phyloP scores from a whole-genome alignment of 1,284 basidiomycete species.

The Megacollybia platyphylla region DNA sequence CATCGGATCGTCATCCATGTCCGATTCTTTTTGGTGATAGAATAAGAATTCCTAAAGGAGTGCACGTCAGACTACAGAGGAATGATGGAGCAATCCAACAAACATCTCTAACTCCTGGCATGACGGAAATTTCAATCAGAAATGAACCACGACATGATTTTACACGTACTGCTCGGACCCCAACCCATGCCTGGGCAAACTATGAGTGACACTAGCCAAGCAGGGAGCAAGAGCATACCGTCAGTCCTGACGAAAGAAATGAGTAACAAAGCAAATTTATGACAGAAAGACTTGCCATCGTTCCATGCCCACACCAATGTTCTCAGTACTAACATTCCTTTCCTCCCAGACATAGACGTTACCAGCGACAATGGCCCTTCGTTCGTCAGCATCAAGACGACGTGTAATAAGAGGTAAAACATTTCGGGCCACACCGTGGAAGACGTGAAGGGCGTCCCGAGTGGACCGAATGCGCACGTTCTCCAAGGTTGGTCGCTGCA shows the following conservation, averaged over 20 bases:
- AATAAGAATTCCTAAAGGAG: constrained; percentile 59
- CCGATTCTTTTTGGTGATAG: constrained; percentile 70
- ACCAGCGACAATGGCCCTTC: constrained; percentile 48
- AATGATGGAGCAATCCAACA: constrained; percentile 12
- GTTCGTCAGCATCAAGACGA: constrained; percentile 67
- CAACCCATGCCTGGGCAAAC: constrained; percentile 48
- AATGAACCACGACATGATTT: constrained; percentile 3
- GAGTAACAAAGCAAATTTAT: background rate
- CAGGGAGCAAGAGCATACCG: background rate
- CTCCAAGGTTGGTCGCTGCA: constrained; percentile 63
- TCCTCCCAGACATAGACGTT: constrained; percentile 83
- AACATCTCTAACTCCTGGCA: constrained; percentile 56
- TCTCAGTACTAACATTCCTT: constrained; percentile 63
- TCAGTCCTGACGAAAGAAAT: constrained; percentile 6
- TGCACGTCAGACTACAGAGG: constrained; percentile 6
- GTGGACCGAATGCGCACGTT: constrained; percentile 66
- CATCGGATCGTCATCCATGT: constrained; percentile 45
- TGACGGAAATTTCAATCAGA: constrained; percentile 7
- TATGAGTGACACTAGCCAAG: background rate
- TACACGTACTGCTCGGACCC: constrained; percentile 52
- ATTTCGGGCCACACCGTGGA: constrained; percentile 59
- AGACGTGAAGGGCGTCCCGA: constrained; percentile 66
- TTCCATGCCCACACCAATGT: constrained; percentile 71
- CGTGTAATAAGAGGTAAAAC: constrained; percentile 62
- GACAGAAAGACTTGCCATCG: constrained; percentile 40